Percentiles rank a stretch among this genome's conserved stretches.
Evolutionary conservation across 2,329 filamentous ascomycete genomes (phyloP).

Genomic region (Phialocephala subalpina): DNA sequence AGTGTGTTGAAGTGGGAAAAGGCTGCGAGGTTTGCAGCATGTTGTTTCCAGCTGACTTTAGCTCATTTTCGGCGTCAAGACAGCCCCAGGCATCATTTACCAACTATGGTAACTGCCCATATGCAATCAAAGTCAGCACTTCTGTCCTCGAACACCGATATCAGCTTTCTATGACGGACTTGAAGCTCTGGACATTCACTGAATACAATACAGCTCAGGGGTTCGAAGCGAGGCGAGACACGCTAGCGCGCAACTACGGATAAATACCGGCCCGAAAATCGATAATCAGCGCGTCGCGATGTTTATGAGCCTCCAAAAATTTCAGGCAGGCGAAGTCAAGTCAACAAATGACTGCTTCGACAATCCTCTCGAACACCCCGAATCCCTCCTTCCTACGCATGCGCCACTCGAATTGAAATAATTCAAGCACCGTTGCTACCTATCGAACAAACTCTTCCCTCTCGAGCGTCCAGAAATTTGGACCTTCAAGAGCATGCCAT

Average conservation of each 20-base stretch:
- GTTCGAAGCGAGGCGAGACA: background rate
- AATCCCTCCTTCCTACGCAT: background rate
- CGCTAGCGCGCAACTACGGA: background rate
- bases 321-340: constrained; percentile 3
- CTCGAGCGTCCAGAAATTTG: constrained; percentile 1
- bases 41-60: background rate
- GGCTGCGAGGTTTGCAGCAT: background rate
- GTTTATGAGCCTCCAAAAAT: background rate
- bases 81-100: background rate
- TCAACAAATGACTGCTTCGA: background rate
- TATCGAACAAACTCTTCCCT: constrained; percentile 12
- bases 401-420: background rate
- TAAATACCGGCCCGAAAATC: background rate
- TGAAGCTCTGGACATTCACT: background rate
- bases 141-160: background rate
- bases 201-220: background rate
- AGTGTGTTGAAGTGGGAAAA: background rate
- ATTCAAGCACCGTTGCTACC: background rate
- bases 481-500: constrained; percentile 55
- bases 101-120: background rate
- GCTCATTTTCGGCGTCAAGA: background rate
- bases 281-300: background rate
- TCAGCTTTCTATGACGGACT: background rate
- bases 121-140: background rate
- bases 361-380: background rate